These are phyloP conservation scores for Erigeron canadensis DNA, from an alignment of 129 eudicot species.

Conservation along the genomic window DNA sequence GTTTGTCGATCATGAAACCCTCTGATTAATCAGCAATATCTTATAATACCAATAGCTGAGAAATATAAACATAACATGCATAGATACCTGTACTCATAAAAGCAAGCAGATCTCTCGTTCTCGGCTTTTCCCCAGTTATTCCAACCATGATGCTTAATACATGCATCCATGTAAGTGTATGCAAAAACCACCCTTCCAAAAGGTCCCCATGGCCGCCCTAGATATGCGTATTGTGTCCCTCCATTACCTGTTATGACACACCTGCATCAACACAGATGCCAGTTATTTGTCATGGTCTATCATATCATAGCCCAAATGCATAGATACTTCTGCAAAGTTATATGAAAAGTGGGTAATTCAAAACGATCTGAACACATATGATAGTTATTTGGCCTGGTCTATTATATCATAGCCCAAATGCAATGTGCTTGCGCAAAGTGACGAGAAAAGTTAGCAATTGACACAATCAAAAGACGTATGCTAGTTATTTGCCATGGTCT, in stretches of 20 bases:
- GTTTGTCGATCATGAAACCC: not conserved
- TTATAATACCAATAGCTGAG: not conserved
- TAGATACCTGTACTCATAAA: constrained; percentile 76
- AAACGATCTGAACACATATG: too few species aligned
- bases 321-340: too few species aligned
- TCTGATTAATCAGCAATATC: not conserved
- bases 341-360: too few species aligned
- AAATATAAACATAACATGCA: constrained; percentile 42
- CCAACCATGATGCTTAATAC: constrained; percentile 75
- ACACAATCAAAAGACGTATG: too few species aligned
- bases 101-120: constrained; percentile 86
- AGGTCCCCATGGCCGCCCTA: constrained; percentile 98
- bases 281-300: constrained; percentile 24
- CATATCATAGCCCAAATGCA: too few species aligned
- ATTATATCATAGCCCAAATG: too few species aligned
- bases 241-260: constrained; percentile 92
- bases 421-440: too few species aligned
- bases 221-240: constrained; percentile 57
- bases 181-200: constrained; percentile 92
- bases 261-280: constrained; percentile 53
- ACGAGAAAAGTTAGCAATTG: too few species aligned
- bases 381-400: too few species aligned
- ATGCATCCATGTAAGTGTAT: constrained; percentile 76
- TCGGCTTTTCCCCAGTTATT: constrained; percentile 81
- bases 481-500: constrained; percentile 7